These are phyloP conservation scores for Candida anglica DNA, from an alignment of 805 yeast species.

Conservation along the genomic window DNA sequence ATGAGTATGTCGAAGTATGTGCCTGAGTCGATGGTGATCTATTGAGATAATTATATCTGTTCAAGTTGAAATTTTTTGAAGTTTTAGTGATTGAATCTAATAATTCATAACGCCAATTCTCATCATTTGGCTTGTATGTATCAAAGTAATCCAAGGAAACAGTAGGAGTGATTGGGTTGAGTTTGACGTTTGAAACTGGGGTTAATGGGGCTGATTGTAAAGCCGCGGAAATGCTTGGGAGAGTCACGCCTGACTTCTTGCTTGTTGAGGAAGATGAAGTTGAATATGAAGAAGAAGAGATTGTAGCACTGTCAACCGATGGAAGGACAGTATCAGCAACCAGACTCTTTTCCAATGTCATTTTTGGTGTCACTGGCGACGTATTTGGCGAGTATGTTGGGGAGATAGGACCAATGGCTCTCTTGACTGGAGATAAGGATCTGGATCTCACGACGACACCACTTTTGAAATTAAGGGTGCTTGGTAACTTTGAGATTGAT, in stretches of 20 bases:
- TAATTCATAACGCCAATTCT: slow-evolving; percentile 40
- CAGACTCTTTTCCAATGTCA: neutral
- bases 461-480: neutral
- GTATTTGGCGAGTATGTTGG: slow-evolving; percentile 16
- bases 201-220: slow-evolving; percentile 16
- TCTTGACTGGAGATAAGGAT: slow-evolving; percentile 23
- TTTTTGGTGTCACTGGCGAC: slow-evolving; percentile 10
- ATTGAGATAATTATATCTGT: slow-evolving; percentile 26
- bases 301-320: neutral
- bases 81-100: slow-evolving; percentile 29
- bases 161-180: slow-evolving; percentile 36
- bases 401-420: slow-evolving; percentile 14
- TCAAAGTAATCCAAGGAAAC: slow-evolving; percentile 41
- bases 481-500: slow-evolving; percentile 1
- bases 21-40: slow-evolving; percentile 8
- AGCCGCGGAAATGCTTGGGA: slow-evolving; percentile 36
- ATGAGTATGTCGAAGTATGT: slow-evolving; percentile 2
- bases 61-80: slow-evolving; percentile 20
- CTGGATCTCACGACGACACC: slow-evolving; percentile 13
- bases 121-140: slow-evolving; percentile 42
- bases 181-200: slow-evolving; percentile 14
- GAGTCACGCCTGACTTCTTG: slow-evolving; percentile 9
- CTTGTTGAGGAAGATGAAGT: slow-evolving; percentile 1
- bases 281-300: slow-evolving; percentile 2
- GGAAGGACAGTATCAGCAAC: neutral